phyloP scores from a whole-genome alignment of 208 protist species.

The Leishmania major region DNA sequence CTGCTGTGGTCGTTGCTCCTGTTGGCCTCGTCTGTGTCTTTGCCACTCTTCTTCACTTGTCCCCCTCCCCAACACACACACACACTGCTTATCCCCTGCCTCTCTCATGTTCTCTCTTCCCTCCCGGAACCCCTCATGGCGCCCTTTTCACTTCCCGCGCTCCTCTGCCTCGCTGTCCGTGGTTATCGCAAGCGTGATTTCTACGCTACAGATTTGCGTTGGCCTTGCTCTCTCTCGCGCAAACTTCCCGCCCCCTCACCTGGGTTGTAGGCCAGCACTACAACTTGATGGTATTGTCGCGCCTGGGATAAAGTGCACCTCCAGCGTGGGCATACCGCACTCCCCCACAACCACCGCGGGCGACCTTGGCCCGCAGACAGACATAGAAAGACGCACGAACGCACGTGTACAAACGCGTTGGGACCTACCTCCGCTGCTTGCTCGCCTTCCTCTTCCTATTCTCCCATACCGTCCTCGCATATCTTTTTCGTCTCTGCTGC shows the following conservation, averaged over 20 bases:
- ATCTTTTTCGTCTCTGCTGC: neutral
- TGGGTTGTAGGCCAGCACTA: neutral
- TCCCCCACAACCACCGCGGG: neutral
- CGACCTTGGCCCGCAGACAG: neutral
- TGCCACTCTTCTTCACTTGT: neutral
- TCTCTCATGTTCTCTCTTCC: neutral
- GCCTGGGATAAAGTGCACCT: neutral
- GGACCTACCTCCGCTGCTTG: neutral
- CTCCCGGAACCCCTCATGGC: neutral
- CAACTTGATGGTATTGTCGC: neutral
- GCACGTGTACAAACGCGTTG: neutral
- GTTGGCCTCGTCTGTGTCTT: neutral
- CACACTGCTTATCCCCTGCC: neutral
- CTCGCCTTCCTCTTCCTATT: neutral
- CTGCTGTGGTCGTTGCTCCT: neutral
- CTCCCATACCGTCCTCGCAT: neutral
- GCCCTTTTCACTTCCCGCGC: neutral
- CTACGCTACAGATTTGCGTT: neutral
- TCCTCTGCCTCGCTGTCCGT: neutral
- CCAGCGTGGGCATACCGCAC: neutral
- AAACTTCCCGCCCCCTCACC: neutral
- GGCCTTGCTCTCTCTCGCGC: constrained; percentile 17
- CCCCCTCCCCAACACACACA: too few relatives aligned
- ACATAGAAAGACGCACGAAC: neutral
- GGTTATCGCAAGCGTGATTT: neutral